These are phyloP conservation scores for Vicia faba DNA, from an alignment of 306 rosid genomes.

Conservation along the genomic window DNA sequence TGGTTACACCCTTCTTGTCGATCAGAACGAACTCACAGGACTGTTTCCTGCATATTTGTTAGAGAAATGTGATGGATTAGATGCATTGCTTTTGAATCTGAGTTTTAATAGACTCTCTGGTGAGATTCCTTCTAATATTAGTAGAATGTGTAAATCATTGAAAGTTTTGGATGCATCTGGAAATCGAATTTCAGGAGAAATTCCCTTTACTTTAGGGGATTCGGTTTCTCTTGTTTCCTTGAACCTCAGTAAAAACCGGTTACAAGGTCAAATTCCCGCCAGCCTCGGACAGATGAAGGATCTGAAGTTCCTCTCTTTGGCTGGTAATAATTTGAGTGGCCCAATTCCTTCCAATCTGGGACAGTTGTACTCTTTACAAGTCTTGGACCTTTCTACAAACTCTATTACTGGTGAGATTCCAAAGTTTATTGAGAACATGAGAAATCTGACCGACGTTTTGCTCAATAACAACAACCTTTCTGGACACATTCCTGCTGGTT, in stretches of 20 bases:
- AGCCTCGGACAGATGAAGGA: constrained; percentile 59
- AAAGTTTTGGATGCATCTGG: constrained; percentile 72
- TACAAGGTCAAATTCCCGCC: constrained; percentile 63
- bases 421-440: constrained; percentile 56
- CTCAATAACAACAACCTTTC: constrained; percentile 76
- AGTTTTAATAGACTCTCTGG: constrained; percentile 68
- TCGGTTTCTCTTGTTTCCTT: constrained; percentile 59
- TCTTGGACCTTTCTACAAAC: constrained; percentile 80
- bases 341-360: constrained; percentile 67
- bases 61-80: constrained; percentile 62
- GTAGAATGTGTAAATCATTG: constrained; percentile 61
- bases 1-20: constrained; percentile 58
- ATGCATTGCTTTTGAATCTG: constrained; percentile 63
- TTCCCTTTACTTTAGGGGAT: constrained; percentile 56
- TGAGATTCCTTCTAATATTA: constrained; percentile 54
- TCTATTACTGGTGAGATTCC: constrained; percentile 83
- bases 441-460: constrained; percentile 62
- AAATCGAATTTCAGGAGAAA: constrained; percentile 60
- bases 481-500: constrained; percentile 80
- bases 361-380: constrained; percentile 61
- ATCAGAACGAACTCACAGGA: constrained; percentile 69
- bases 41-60: constrained; percentile 59
- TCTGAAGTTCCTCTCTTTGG: constrained; percentile 67
- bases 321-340: constrained; percentile 66
- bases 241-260: constrained; percentile 69